Evolutionary conservation across 1,284 basidiomycete species (phyloP).

Genomic region (Microbotryum violaceum): DNA sequence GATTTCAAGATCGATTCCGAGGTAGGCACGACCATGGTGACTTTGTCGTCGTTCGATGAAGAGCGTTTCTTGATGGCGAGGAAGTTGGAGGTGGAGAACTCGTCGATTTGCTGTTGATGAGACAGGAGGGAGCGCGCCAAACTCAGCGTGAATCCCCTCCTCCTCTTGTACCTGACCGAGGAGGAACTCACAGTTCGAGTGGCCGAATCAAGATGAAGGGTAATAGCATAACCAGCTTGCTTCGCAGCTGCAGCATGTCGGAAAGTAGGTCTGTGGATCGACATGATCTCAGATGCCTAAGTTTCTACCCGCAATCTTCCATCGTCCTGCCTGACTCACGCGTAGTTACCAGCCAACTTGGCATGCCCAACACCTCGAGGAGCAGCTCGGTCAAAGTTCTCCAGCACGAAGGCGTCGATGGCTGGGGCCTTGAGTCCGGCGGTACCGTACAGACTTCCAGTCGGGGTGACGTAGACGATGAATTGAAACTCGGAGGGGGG

Average conservation of each 20-base stretch:
- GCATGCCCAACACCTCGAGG: conserved; percentile 32
- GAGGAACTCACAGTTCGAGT: conserved; percentile 29
- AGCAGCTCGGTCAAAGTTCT: conserved; percentile 41
- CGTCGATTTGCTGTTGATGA: conserved; percentile 27
- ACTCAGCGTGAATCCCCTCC: too few species aligned
- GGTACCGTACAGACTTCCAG: conserved; percentile 40
- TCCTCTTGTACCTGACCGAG: conserved; percentile 11
- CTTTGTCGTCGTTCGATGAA: conserved; percentile 8
- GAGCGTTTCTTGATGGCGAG: conserved; percentile 33
- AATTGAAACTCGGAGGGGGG: conserved; percentile 40
- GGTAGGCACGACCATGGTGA: conserved; percentile 31
- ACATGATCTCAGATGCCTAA: too few species aligned
- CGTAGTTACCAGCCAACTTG: conserved; percentile 35
- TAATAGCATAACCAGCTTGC: conserved; percentile 40
- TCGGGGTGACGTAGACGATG: conserved; percentile 40
- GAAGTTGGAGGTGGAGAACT: conserved; percentile 42
- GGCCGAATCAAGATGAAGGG: conserved; percentile 38
- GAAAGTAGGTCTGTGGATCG: conserved; percentile 19
- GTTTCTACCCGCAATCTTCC: too few species aligned
- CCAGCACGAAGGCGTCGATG: conserved; percentile 39
- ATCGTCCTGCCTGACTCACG: neutral
- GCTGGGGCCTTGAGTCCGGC: conserved; percentile 36
- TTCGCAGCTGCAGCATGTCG: conserved; percentile 36
- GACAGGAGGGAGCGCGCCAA: too few species aligned
- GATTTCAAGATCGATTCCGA: conserved; percentile 33